These are phyloP conservation scores for Penicillium fimorum DNA, from an alignment of 495 filamentous ascomycete genomes.

Conservation along the genomic window DNA sequence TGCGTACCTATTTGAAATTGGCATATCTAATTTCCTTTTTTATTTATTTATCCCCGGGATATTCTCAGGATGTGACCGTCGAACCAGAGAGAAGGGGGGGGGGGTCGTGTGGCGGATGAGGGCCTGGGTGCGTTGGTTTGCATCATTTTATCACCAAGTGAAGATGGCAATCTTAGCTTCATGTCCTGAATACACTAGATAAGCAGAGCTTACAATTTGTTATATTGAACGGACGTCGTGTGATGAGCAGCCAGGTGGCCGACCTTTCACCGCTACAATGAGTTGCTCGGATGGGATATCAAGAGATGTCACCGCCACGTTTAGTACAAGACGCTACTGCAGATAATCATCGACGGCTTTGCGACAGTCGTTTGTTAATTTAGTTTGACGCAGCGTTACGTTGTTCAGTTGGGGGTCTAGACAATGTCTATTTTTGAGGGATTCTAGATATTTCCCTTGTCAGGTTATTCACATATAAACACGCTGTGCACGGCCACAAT, in stretches of 20 bases:
- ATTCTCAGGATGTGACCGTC: conserved; percentile 7
- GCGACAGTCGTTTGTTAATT: not conserved
- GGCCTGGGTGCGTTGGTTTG: not conserved
- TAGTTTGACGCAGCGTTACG: conserved; percentile 8
- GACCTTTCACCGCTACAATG: conserved; percentile 30
- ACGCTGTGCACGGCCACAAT: conserved; percentile 11
- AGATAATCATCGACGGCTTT: conserved; percentile 15
- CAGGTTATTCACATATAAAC: conserved; percentile 6
- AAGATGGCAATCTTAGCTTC: not conserved
- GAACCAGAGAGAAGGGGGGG: conserved; percentile 8
- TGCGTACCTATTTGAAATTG: conserved; percentile 10
- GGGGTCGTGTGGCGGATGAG: conserved; percentile 1
- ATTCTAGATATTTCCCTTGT: not conserved
- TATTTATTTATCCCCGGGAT: not conserved
- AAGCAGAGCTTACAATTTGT: not conserved
- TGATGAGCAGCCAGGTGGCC: conserved; percentile 1
- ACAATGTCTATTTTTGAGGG: not conserved
- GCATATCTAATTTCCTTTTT: not conserved
- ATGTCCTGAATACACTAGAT: not conserved
- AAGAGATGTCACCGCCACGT: conserved; percentile 33
- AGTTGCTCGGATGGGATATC: conserved; percentile 10
- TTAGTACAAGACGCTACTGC: conserved; percentile 26
- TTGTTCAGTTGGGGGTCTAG: conserved; percentile 7
- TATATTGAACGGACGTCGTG: conserved; percentile 1
- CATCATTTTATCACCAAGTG: not conserved